Evolutionary conservation across 208 protist genomes (phyloP), one percentile per base, ranked within the genome.

Genomic region (Wallacemonas sp.): DNA sequence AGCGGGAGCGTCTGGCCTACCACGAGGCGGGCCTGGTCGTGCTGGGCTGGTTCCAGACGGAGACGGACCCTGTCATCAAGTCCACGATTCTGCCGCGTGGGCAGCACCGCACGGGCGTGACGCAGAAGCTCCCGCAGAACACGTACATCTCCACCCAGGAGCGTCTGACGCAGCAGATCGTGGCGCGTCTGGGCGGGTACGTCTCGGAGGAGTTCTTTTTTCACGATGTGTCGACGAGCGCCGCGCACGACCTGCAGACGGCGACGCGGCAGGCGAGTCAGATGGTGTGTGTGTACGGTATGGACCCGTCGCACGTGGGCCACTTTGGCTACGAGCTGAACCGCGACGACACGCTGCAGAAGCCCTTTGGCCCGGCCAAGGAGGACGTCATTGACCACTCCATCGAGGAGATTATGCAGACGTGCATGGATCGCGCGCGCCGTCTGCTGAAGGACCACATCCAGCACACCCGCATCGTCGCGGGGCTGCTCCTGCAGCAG

Each of bases 181-280:
- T 93, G 1, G 87, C 76, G 39, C 66, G 44, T 30, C 78, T 99
- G 36, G 98, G 96, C 34, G 98, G 98, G 17, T 92, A 94, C 65
- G 95, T 95, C 1, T 85, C 93, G 3, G 96, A 99, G 87, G 96
- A 99, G 71, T 70, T 97, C 57, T 96, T 98, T 54, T 98, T 97
- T 69, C 77, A 96, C 17, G 84, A 98, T 32, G 72, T 98, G 9
- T 98, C 95, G 14, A 96, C 87, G 8, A 89, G 80, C 57, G 88
- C 86, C 2, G 80, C 89, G 34, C 69, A 77, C 0, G 96, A 99
- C 69, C 68, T 98, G 61, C 68, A 97, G 74, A 63, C 73, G 44
- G 97, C 92, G 14, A 98, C 97, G 21, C 32, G 81, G 24, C 68
- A 97, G 34, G 96, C 97, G n/a, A 65, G 62, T 43, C 30, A 85